Percentiles rank a stretch among this genome's conserved stretches.
These are phyloP conservation scores for Perkinsus chesapeaki DNA, from an alignment of 169 alveolate species.

Conservation along the genomic window DNA sequence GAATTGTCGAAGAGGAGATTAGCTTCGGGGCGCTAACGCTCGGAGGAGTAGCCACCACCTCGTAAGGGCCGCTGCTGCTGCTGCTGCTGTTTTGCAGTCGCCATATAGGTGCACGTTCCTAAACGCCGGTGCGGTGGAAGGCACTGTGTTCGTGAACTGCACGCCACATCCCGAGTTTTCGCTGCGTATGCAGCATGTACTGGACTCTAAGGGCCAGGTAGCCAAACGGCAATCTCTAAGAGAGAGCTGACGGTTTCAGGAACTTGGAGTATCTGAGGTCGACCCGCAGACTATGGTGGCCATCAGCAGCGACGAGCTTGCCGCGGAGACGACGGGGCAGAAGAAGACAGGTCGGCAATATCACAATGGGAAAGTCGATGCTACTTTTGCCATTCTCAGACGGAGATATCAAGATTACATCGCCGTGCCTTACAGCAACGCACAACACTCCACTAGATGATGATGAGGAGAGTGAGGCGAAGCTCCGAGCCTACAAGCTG, in stretches of 20 bases:
- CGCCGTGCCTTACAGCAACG: no score
- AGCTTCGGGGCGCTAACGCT: slow-evolving; percentile 64
- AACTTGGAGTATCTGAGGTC: not conserved
- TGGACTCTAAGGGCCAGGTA: slow-evolving; percentile 15
- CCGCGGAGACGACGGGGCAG: slow-evolving; percentile 10
- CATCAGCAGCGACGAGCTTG: not conserved
- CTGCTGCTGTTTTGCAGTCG: not conserved
- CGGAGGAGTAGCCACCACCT: slow-evolving; percentile 44
- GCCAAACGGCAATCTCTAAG: slow-evolving; percentile 1
- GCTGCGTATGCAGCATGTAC: slow-evolving; percentile 33
- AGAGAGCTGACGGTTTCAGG: not conserved
- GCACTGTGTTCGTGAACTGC: slow-evolving; percentile 50
- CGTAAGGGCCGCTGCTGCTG: not conserved
- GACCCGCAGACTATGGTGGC: not conserved
- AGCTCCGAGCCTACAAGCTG: slow-evolving; percentile 36
- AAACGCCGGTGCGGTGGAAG: slow-evolving; percentile 53
- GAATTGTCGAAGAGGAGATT: slow-evolving; percentile 50
- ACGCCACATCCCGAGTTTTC: slow-evolving; percentile 57
- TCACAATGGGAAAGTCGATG: no score
- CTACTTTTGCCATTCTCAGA: no score
- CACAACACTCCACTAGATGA: slow-evolving; percentile 16
- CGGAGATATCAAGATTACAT: no score
- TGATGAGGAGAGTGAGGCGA: slow-evolving; percentile 35
- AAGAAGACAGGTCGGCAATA: slow-evolving; percentile 8
- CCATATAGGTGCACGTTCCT: slow-evolving; percentile 41